Conservation (phyloP, 1,284 basidiomycete genomes). For the Xerocomus amazonicus region DNA sequence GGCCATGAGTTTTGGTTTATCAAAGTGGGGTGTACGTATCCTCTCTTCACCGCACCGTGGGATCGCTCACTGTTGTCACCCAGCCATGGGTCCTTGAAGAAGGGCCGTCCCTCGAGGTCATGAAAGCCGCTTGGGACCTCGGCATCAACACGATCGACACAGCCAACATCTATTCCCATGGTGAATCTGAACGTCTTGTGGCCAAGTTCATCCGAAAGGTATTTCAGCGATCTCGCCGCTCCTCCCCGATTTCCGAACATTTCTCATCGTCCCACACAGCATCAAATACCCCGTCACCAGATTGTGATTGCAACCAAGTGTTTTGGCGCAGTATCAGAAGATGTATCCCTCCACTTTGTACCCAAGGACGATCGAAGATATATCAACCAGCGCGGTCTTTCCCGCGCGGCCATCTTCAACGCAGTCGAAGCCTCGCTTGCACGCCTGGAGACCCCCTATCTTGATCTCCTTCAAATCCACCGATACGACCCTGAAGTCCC, state of each 20-base stretch:
- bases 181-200: conserved; percentile 43
- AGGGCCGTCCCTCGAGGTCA: conserved; percentile 37
- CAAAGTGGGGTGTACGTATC: conserved; percentile 34
- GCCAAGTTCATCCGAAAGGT: conserved; percentile 53
- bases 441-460: conserved; percentile 42
- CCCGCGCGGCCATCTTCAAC: conserved; percentile 44
- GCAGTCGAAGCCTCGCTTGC: conserved; percentile 41
- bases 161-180: conserved; percentile 55
- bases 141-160: conserved; percentile 51
- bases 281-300: conserved; percentile 53
- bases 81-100: conserved; percentile 45
- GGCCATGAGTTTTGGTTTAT: conserved; percentile 45
- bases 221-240: not conserved
- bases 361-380: conserved; percentile 32
- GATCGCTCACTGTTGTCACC: not conserved
- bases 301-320: conserved; percentile 46
- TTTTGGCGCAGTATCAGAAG: conserved; percentile 19
- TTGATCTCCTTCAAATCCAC: conserved; percentile 48
- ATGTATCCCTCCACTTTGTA: not conserved
- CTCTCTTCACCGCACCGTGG: not conserved
- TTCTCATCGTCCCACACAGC: conserved; percentile 29
- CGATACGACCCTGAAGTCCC: conserved; percentile 36
- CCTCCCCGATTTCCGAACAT: not conserved
- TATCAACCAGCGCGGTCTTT: conserved; percentile 44
- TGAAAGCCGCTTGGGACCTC: conserved; percentile 47